Conservation (phyloP, 192 early-diverging fungal species). For the Pilaira anomala region DNA sequence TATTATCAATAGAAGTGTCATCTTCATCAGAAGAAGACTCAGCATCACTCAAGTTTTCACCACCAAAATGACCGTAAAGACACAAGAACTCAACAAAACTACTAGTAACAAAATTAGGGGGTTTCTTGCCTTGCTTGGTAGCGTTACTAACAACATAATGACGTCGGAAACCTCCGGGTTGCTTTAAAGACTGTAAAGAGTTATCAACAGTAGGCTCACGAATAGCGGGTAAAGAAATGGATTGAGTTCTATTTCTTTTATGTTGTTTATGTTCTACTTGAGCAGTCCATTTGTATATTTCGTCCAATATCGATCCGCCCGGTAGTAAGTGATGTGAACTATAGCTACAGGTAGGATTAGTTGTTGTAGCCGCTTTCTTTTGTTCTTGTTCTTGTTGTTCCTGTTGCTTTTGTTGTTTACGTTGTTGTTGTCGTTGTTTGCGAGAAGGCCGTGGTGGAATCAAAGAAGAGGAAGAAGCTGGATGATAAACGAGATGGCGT, state of each 20-base stretch:
- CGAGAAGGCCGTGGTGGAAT: constrained; percentile 28
- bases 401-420: constrained; percentile 34
- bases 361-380: constrained; percentile 30
- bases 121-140: constrained; percentile 60
- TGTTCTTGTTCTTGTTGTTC: constrained; percentile 21
- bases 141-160: constrained; percentile 79
- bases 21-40: constrained; percentile 35
- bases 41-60: constrained; percentile 83
- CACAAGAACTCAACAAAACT: constrained; percentile 95
- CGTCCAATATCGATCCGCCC: constrained; percentile 77
- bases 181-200: constrained; percentile 41
- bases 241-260: constrained; percentile 30
- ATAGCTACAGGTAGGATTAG: constrained; percentile 22
- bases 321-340: constrained; percentile 49
- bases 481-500: constrained; percentile 66
- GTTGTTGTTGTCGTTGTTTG: constrained; percentile 20
- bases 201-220: not conserved
- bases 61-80: constrained; percentile 92
- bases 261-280: constrained; percentile 51
- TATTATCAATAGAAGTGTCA: not conserved
- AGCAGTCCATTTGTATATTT: constrained; percentile 89
- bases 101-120: constrained; percentile 75
- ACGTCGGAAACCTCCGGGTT: constrained; percentile 88
- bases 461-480: constrained; percentile 41
- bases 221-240: constrained; percentile 30